Conservation (phyloP, 1,284 basidiomycete genomes). For the Leccinum subrobustum region DNA sequence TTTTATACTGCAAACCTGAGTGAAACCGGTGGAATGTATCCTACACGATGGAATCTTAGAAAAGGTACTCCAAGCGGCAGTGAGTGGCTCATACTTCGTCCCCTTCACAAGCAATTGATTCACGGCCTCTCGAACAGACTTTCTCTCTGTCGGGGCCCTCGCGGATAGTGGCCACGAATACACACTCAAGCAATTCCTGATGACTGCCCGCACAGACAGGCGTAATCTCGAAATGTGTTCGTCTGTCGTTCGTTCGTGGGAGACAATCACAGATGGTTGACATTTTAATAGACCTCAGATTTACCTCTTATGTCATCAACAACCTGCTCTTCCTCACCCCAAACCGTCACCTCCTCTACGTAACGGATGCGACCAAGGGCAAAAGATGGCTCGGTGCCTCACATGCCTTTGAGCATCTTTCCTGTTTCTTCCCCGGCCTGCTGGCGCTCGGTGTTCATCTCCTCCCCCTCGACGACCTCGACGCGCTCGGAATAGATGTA, state of each 20-base stretch:
- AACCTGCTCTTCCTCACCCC: slow-evolving; percentile 67
- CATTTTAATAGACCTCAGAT: slow-evolving; percentile 50
- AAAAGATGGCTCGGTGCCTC: slow-evolving; percentile 34
- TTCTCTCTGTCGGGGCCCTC: slow-evolving; percentile 54
- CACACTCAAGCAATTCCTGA: slow-evolving; percentile 67
- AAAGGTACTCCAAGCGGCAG: slow-evolving; percentile 40
- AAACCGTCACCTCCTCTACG: slow-evolving; percentile 64
- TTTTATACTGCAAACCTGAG: slow-evolving; percentile 46
- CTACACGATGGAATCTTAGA: slow-evolving; percentile 48
- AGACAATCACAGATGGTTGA: not conserved
- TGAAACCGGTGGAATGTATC: slow-evolving; percentile 52
- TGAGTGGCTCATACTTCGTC: slow-evolving; percentile 26
- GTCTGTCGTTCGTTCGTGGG: slow-evolving; percentile 19
- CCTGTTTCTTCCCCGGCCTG: slow-evolving; percentile 76
- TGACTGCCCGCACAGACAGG: slow-evolving; percentile 60
- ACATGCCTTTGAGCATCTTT: slow-evolving; percentile 69
- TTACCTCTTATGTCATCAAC: slow-evolving; percentile 59
- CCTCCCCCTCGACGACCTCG: slow-evolving; percentile 53
- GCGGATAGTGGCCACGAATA: slow-evolving; percentile 78
- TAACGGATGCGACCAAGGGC: slow-evolving; percentile 49
- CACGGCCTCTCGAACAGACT: slow-evolving; percentile 30
- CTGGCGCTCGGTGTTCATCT: slow-evolving; percentile 69
- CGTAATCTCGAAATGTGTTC: slow-evolving; percentile 63
- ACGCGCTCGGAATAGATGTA: slow-evolving; percentile 42
- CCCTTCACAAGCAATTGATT: slow-evolving; percentile 1